Base-by-base conservation (phyloP, 176 grass and related monocot genomes). In the Bromus sterilis region DNA sequence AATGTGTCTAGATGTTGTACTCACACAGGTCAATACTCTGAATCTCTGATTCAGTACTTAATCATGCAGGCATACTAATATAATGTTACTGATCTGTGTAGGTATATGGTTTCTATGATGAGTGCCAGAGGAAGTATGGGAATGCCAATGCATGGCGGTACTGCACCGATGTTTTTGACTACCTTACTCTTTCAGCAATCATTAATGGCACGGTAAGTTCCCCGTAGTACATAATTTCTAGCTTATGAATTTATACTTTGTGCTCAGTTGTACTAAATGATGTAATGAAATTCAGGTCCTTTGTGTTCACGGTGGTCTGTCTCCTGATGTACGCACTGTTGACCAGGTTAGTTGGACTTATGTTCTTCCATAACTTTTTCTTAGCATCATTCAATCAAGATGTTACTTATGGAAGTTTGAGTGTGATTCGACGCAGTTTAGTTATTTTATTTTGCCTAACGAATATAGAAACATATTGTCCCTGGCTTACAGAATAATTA, bases 61-160 rank as follows among this genome's bases (percentile, higher is more conserved):
- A 24, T 61, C 4, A 58, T 59, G 9, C 18, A 40, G 18, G 7
- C 40, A 78, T 10, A 33, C 65, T 79, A 42, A 85, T 84, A 15
- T 62, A 40, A 1, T 79, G 6, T 72, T 44, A 53, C 46, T 18
- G 33, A 65, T 59, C 49, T 51, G 75, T 51, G 75, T 85, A 99
- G 97, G 97, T 99, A 6, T 99, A 99, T 88, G 97, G 97, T 78
- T 99, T 99, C 89, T 99, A 99, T 69, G 97, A 99, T 28, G 97
- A 99, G 77, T 99, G 97, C 77, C 97, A 99, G 70, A 95, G 97
- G 63, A 99, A 99, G 80, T 99, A 99, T 76, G 97, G 97, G 60
- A 99, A 99, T 81, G 97, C 97, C 56, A 99, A 99, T 93, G 97
- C 97, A 41, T 99, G 97, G 97, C 90, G 97, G 82, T 99, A 99